Evolutionary conservation across 148 eudicot species (phyloP).

Genomic region (Oxyria digyna): DNA sequence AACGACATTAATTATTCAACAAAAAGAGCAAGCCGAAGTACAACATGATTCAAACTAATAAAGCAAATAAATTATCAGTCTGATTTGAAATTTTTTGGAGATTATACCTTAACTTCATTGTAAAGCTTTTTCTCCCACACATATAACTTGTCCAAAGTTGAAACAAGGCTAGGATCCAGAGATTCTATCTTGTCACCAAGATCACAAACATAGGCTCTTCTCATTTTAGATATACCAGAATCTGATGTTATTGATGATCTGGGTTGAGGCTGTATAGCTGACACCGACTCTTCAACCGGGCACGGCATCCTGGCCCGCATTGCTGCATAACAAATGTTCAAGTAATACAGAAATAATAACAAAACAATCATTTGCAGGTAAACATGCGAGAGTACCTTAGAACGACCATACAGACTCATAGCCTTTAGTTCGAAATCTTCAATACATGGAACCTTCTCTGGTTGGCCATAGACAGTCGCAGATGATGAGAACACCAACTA

Average conservation of each 20-base stretch:
- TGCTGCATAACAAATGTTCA: slow-evolving; percentile 23
- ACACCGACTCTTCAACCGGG: slow-evolving; percentile 31
- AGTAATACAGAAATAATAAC: no score
- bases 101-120: slow-evolving; percentile 83
- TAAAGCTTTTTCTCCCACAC: slow-evolving; percentile 93
- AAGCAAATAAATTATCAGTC: neutral
- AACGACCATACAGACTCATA: slow-evolving; percentile 88
- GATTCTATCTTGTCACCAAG: slow-evolving; percentile 2
- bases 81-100: neutral
- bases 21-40: neutral
- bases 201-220: slow-evolving; percentile 35
- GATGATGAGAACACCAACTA: slow-evolving; percentile 95
- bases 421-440: slow-evolving; percentile 60
- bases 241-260: slow-evolving; percentile 17
- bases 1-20: slow-evolving; percentile 11
- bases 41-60: neutral
- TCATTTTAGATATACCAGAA: slow-evolving; percentile 16
- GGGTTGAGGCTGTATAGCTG: slow-evolving; percentile 27
- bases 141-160: slow-evolving; percentile 73
- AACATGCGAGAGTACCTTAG: no score
- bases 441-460: slow-evolving; percentile 62
- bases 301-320: slow-evolving; percentile 42
- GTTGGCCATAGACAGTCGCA: slow-evolving; percentile 87
- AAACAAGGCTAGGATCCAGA: slow-evolving; percentile 48
- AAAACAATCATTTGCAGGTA: no score